phyloP scores from a whole-genome alignment of 805 yeast species.

The Wickerhamiella occidentalis region DNA sequence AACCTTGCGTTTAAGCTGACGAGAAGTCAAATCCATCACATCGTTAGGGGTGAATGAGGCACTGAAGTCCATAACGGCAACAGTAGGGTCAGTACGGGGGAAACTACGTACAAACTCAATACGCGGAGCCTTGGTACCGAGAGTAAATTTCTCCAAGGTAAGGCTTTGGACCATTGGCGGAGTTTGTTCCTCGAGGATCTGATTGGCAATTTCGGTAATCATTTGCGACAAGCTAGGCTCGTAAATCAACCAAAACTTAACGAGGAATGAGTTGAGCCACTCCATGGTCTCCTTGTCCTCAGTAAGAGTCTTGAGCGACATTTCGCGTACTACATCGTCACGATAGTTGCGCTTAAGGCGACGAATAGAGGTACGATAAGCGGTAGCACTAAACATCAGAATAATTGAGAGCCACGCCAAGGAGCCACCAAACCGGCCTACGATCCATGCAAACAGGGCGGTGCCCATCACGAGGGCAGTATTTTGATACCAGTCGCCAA shows the following conservation, averaged over 20 bases:
- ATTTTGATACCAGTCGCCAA: conserved; percentile 96
- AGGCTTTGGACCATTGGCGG: conserved; percentile 76
- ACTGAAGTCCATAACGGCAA: conserved; percentile 97
- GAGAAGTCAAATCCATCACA: conserved; percentile 66
- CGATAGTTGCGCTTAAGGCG: conserved; percentile 64
- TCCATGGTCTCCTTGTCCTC: conserved; percentile 88
- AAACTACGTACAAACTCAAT: conserved; percentile 81
- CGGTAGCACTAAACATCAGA: conserved; percentile 46
- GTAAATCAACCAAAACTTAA: conserved; percentile 80
- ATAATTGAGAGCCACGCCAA: conserved; percentile 72
- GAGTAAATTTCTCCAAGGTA: conserved; percentile 79
- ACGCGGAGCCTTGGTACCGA: conserved; percentile 93
- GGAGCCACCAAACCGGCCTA: conserved; percentile 68
- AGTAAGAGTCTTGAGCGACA: conserved; percentile 68
- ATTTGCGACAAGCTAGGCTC: conserved; percentile 84
- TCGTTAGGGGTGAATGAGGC: conserved; percentile 89
- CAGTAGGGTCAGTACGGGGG: conserved; percentile 79
- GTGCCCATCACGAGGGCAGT: conserved; percentile 59
- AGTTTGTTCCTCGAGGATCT: conserved; percentile 63
- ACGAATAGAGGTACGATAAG: conserved; percentile 74
- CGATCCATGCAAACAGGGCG: conserved; percentile 59
- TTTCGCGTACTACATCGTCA: conserved; percentile 75
- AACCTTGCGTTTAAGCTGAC: conserved; percentile 72
- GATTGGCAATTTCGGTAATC: conserved; percentile 76
- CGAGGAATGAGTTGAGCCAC: conserved; percentile 83